Evolutionary conservation across 2,329 filamentous ascomycete species (phyloP).

Genomic region (Aureobasidium sp.): DNA sequence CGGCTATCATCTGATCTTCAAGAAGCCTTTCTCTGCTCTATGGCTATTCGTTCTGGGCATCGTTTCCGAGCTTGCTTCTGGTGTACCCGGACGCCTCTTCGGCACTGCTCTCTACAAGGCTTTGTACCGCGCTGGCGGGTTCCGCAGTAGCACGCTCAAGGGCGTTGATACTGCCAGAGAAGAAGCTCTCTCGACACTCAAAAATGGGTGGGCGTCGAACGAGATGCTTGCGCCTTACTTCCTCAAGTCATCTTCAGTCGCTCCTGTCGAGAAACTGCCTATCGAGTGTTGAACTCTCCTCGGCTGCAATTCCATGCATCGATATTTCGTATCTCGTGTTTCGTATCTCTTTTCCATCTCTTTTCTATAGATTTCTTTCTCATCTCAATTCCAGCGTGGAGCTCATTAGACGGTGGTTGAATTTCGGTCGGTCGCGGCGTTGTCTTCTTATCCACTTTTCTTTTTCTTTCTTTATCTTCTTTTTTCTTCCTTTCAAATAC

Average conservation of each 20-base stretch:
- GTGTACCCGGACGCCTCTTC: conserved; percentile 19
- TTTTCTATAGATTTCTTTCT: neutral
- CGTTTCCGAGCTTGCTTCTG: conserved; percentile 21
- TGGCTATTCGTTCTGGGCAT: conserved; percentile 22
- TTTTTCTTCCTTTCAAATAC: neutral
- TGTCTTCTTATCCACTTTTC: neutral
- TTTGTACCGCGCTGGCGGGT: conserved; percentile 14
- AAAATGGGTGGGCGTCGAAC: conserved; percentile 17
- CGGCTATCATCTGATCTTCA: conserved; percentile 16
- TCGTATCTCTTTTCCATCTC: neutral
- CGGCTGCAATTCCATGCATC: neutral
- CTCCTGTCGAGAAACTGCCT: conserved; percentile 8
- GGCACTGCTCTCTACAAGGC: conserved; percentile 21
- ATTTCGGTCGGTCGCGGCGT: neutral
- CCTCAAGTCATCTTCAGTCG: conserved; percentile 5
- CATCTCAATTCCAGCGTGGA: neutral
- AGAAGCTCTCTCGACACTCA: conserved; percentile 13
- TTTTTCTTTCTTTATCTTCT: neutral
- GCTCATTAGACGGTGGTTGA: neutral
- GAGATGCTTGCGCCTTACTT: conserved; percentile 22
- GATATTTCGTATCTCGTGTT: neutral
- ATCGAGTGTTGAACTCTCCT: neutral
- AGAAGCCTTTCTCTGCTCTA: conserved; percentile 13
- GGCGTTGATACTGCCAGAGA: conserved; percentile 20
- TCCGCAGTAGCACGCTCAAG: conserved; percentile 13